A percentile compares a stretch with the other conserved stretches of the same genome.
phyloP scores from a whole-genome alignment of 2,329 filamentous ascomycete genomes.

The Pestalotiopsis sp. region DNA sequence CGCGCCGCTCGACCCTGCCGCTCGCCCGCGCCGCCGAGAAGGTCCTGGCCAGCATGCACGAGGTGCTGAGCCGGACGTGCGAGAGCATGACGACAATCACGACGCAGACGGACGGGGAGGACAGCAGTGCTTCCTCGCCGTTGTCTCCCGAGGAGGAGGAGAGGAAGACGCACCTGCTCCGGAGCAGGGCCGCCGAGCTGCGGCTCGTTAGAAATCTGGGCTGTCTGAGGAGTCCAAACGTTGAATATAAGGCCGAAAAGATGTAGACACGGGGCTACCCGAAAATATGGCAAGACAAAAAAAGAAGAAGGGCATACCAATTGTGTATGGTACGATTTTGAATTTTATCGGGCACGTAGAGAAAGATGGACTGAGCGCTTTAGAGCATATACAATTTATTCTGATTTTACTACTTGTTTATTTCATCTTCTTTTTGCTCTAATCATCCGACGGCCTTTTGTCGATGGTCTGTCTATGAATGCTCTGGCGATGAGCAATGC shows the following conservation, averaged over 20 bases:
- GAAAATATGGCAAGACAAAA: neutral
- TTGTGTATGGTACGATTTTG: neutral
- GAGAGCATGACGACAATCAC: conserved; percentile 58
- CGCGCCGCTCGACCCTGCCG: conserved; percentile 68
- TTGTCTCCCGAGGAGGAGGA: conserved; percentile 47
- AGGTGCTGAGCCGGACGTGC: conserved; percentile 72
- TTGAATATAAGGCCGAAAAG: conserved; percentile 63
- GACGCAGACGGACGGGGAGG: conserved; percentile 45
- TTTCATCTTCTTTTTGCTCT: neutral
- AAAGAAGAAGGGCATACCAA: too few species aligned
- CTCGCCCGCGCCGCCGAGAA: conserved; percentile 83
- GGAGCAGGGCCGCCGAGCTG: conserved; percentile 87
- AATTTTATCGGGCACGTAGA: neutral
- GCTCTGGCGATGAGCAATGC: neutral
- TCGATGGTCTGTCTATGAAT: neutral
- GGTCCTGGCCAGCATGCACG: conserved; percentile 91
- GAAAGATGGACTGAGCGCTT: neutral
- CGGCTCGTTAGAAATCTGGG: conserved; percentile 76
- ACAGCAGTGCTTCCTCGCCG: conserved; percentile 37
- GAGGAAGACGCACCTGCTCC: conserved; percentile 66
- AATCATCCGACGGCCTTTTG: neutral
- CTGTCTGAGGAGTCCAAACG: conserved; percentile 67
- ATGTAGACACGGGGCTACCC: conserved; percentile 34
- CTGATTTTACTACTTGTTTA: neutral
- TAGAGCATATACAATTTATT: neutral